Base-by-base conservation (phyloP, 23 red algal species). In the Cyanidium caldarium region DNA sequence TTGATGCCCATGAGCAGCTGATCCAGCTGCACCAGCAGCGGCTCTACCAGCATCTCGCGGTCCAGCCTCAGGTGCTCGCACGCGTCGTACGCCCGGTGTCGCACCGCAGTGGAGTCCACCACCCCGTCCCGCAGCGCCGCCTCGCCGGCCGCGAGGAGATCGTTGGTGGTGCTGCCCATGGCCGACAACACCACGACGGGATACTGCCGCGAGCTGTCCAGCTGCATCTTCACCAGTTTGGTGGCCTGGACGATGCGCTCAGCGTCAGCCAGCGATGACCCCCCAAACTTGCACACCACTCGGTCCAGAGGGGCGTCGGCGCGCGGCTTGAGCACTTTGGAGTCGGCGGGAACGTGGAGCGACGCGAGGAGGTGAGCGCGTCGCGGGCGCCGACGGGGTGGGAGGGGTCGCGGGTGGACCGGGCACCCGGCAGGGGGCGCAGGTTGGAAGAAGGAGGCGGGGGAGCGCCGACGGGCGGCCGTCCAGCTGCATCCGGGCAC, bases 251-350 rank as follows among this genome's bases (percentile, higher is more conserved):
- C 67, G 15, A 95, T 56, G 7, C 89, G 81, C 68, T 73, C 74
- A n/a, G 89, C 78, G 66, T 95, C 66, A 13, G 89, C 89, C 42
- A 95, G 66, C 2, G 82, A 87, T 35, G 79, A 84, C 19, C 89
- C 82, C 10, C 89, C 89, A 83, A 95, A 95, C 61, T 95, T 95
- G 51, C 89, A 95, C 30, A 95, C 84, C 33, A 95, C 77, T 26
- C 89, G 78, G 65, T 87, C 82, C 35, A 87, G 65, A 25, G 13
- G 41, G n/a, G n/a, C 41, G n/a, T n/a, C n/a, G n/a, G n/a, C n/a
- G n/a, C n/a, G n/a, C n/a, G n/a, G n/a, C n/a, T n/a, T n/a, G n/a
- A n/a, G n/a, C n/a, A n/a, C n/a, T n/a, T n/a, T n/a, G n/a, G n/a
- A n/a, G n/a, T n/a, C n/a, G n/a, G n/a, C n/a, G n/a, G n/a, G n/a